Conservation (phyloP, 78 protist species). For the Cavenderia fasciculata region DNA sequence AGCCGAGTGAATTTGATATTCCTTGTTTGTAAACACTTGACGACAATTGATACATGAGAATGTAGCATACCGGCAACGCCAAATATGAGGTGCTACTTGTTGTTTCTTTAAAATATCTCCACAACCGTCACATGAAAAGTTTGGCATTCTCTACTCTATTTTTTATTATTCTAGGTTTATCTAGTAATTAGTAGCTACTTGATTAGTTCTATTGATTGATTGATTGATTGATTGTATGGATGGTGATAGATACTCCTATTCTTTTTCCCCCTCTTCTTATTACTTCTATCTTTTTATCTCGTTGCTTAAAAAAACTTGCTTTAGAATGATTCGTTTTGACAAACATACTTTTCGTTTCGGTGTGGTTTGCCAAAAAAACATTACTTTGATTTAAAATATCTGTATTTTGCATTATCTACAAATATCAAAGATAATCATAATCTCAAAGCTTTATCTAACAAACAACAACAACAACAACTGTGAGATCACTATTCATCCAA, state of each 20-base stretch:
- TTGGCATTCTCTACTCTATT: no score
- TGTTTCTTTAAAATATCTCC: conserved; percentile 14
- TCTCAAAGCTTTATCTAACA: no score
- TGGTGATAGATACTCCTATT: not conserved
- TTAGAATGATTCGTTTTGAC: not conserved
- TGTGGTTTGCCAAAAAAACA: no score
- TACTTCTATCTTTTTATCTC: not conserved
- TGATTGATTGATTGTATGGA: not conserved
- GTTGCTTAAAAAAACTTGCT: not conserved
- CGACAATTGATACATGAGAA: conserved; percentile 41
- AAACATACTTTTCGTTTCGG: not conserved
- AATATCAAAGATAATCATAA: no score
- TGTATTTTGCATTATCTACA: no score
- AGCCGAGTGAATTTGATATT: not conserved
- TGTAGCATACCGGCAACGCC: not conserved
- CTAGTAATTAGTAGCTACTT: no score
- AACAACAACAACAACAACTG: no score
- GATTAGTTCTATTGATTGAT: not conserved
- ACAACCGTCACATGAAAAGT: conserved; percentile 62
- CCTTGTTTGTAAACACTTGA: not conserved
- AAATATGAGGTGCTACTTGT: not conserved
- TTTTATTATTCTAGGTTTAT: no score
- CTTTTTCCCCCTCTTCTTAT: not conserved
- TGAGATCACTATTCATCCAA: no score
- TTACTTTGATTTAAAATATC: no score